These are phyloP conservation scores for Penicillium janthinellum DNA, from an alignment of 2,329 filamentous ascomycete species.

Conservation along the genomic window DNA sequence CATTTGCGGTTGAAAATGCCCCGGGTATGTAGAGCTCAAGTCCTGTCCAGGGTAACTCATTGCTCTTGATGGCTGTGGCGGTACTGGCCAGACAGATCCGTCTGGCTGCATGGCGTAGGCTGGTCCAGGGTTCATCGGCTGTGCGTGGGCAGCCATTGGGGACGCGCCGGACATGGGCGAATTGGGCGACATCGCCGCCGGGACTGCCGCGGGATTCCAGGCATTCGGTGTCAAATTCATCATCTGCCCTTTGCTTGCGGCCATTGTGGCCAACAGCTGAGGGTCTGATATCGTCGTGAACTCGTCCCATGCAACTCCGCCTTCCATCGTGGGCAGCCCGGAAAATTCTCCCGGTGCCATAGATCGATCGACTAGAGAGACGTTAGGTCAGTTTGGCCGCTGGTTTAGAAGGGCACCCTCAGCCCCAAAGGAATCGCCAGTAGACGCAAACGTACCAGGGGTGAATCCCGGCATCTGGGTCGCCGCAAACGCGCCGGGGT, in stretches of 20 bases:
- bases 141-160: conserved; percentile 35
- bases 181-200: conserved; percentile 32
- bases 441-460: conserved; percentile 35
- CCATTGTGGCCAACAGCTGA: conserved; percentile 38
- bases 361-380: conserved; percentile 28
- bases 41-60: conserved; percentile 41
- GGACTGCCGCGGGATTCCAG: conserved; percentile 34
- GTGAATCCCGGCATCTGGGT: conserved; percentile 39
- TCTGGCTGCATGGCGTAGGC: conserved; percentile 40
- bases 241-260: conserved; percentile 35
- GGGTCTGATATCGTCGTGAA: conserved; percentile 41
- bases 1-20: conserved; percentile 34
- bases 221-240: conserved; percentile 36
- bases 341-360: conserved; percentile 33
- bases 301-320: conserved; percentile 42
- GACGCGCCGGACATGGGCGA: conserved; percentile 34
- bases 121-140: conserved; percentile 32
- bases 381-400: neutral
- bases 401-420: neutral
- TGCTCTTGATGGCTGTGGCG: conserved; percentile 31
- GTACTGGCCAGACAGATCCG: conserved; percentile 40
- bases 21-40: conserved; percentile 32
- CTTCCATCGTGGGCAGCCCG: conserved; percentile 35
- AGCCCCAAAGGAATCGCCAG: neutral
- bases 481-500: conserved; percentile 32